These are phyloP conservation scores for Trichosporon asahii DNA, from an alignment of 1,284 basidiomycete species.

Conservation along the genomic window DNA sequence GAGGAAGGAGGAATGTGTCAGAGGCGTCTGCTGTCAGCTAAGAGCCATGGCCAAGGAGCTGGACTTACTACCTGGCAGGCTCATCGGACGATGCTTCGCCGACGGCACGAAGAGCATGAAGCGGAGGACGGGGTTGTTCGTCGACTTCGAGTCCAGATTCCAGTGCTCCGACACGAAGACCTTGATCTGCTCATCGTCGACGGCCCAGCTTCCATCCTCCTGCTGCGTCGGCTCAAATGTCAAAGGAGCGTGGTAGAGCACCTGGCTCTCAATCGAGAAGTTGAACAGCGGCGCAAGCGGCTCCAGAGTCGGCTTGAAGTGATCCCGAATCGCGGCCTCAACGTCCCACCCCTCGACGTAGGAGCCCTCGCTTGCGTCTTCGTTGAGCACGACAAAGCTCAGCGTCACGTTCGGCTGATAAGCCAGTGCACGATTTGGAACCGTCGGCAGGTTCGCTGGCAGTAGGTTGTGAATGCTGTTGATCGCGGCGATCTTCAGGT, in stretches of 20 bases:
- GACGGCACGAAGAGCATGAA: conserved; percentile 89
- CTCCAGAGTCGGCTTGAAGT: conserved; percentile 65
- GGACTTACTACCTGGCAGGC: conserved; percentile 46
- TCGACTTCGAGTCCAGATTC: conserved; percentile 63
- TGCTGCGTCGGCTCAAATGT: conserved; percentile 62
- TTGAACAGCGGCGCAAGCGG: conserved; percentile 71
- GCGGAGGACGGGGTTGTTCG: conserved; percentile 87
- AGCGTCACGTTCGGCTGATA: conserved; percentile 69
- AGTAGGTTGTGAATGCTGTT: conserved; percentile 60
- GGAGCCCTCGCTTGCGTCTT: conserved; percentile 69
- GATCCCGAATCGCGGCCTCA: conserved; percentile 60
- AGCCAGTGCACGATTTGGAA: conserved; percentile 51
- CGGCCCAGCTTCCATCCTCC: conserved; percentile 55
- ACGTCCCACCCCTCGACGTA: conserved; percentile 70
- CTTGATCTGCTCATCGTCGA: conserved; percentile 75
- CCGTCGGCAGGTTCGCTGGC: conserved; percentile 52
- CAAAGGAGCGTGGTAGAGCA: conserved; percentile 85
- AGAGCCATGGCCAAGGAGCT: not conserved
- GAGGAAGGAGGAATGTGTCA: conserved; percentile 75
- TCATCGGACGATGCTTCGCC: conserved; percentile 63
- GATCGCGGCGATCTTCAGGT: conserved; percentile 49
- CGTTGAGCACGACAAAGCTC: conserved; percentile 65
- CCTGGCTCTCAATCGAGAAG: conserved; percentile 89
- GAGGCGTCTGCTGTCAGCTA: conserved; percentile 26
- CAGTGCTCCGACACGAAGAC: conserved; percentile 93